A percentile compares a stretch with the other conserved stretches of the same genome.
These are phyloP conservation scores for Tetraselmis striata DNA, from an alignment of 139 green algal genomes.

Conservation along the genomic window DNA sequence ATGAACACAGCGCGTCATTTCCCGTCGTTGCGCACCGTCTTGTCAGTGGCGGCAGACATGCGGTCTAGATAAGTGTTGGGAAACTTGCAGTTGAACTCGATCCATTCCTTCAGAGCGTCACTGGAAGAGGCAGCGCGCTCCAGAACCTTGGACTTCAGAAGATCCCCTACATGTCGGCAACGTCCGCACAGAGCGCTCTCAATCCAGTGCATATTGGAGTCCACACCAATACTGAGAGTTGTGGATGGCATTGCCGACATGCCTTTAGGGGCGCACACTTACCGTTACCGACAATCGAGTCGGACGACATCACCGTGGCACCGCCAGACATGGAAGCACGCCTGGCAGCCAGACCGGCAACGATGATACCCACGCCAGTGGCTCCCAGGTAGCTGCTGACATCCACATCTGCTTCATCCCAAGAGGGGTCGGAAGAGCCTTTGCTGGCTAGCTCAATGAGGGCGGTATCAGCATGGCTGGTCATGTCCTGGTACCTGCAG, in stretches of 20 bases:
- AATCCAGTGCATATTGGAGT: not conserved
- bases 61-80: not conserved
- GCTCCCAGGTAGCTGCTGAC: not conserved
- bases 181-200: no score
- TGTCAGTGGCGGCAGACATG: not conserved
- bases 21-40: not conserved
- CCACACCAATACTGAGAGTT: not conserved
- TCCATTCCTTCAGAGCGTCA: not conserved
- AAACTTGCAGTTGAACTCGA: not conserved
- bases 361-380: not conserved
- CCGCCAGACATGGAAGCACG: not conserved
- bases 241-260: not conserved
- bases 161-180: not conserved
- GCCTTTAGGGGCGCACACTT: no score
- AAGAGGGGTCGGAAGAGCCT: not conserved
- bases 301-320: not conserved
- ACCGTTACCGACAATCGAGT: not conserved
- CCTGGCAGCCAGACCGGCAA: not conserved
- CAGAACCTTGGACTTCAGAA: not conserved
- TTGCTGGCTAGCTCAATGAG: not conserved
- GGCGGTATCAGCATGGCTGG: not conserved
- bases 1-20: no score
- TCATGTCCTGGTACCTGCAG: not conserved
- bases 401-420: not conserved
- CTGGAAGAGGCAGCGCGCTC: not conserved